Evolutionary conservation across 805 yeast genomes (phyloP), one percentile per base, ranked within the genome.

Genomic region (Millerozyma acaciae): DNA sequence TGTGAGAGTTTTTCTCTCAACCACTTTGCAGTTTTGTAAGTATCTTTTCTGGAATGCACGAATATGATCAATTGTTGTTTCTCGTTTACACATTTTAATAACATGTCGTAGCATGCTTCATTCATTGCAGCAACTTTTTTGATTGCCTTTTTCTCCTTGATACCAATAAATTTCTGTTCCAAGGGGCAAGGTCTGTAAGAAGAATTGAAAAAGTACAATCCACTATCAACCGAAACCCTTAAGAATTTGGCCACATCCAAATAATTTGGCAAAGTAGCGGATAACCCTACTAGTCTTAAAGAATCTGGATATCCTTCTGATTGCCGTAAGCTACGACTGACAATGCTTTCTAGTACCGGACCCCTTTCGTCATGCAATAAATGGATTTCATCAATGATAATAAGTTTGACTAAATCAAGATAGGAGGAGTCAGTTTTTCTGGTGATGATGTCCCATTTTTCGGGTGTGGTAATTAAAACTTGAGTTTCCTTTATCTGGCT

Each of bases 381-480:
- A 67, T 90, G 98, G 38, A 90, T 82, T 57, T 90, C 98, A 65
- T 90, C 98, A 32, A 93, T 77, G 17, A 90, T 82, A 7, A 90
- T 58, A 15, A 90, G 67, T 25, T 75, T 70, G 1, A 87, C 93
- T 1, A 78, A 60, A 21, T 73, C 68, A 1, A 80, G 73, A 45
- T 79, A 81, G 16, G 82, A 74, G 2, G 76, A 65, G 39, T 84
- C 90, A 14, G 77, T 68, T 49, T 90, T 90, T 61, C 98, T 73
- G 1, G 96, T 89, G 10, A 89, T 80, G 14, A 93, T 85, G 61
- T 93, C 97, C 97, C 97, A 90, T 51, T 89, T 90, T 52, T 93
- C 98, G 0, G 97, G 97, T 0, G 98, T 90, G 0, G 96, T 85
- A 1, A 90, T 94, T 30, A 90, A 62, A 4, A 90, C 59, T 47